Conservation (phyloP, 2,329 filamentous ascomycete genomes). For the Fonsecaea nubica region DNA sequence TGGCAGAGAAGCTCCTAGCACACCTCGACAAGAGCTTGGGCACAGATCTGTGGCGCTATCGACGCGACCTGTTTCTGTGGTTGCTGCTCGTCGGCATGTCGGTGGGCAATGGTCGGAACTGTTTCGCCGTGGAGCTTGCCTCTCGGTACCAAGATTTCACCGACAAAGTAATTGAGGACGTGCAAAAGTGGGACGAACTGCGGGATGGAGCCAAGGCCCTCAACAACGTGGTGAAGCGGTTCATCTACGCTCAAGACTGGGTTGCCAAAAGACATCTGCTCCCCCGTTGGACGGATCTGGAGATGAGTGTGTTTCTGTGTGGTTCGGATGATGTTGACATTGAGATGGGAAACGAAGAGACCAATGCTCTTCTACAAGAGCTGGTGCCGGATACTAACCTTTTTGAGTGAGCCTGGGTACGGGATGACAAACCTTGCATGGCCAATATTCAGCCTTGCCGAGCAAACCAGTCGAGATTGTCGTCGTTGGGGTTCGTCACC, state of each 20-base stretch:
- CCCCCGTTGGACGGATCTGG: slow-evolving; percentile 21
- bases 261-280: slow-evolving; percentile 13
- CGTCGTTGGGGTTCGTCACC: not conserved
- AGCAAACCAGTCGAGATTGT: not conserved
- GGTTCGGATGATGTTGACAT: slow-evolving; percentile 8
- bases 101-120: slow-evolving; percentile 3
- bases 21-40: slow-evolving; percentile 10
- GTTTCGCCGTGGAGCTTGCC: not conserved
- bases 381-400: slow-evolving; percentile 15
- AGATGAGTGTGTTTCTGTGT: slow-evolving; percentile 10
- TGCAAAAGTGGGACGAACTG: slow-evolving; percentile 15
- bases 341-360: slow-evolving; percentile 10
- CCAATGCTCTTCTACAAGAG: slow-evolving; percentile 9
- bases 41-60: slow-evolving; percentile 12
- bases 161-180: slow-evolving; percentile 2
- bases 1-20: slow-evolving; percentile 16
- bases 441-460: slow-evolving; percentile 10
- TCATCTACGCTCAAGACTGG: slow-evolving; percentile 23
- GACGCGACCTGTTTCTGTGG: slow-evolving; percentile 26
- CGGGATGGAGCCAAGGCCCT: slow-evolving; percentile 14
- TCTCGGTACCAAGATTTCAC: slow-evolving; percentile 8
- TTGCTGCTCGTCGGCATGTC: slow-evolving; percentile 22
- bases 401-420: slow-evolving; percentile 5
- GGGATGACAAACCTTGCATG: slow-evolving; percentile 17
- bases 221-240: slow-evolving; percentile 8